Percentiles rank a stretch among this genome's conserved stretches.
phyloP scores from a whole-genome alignment of 306 rosid genomes.

The Trifolium subterraneum region DNA sequence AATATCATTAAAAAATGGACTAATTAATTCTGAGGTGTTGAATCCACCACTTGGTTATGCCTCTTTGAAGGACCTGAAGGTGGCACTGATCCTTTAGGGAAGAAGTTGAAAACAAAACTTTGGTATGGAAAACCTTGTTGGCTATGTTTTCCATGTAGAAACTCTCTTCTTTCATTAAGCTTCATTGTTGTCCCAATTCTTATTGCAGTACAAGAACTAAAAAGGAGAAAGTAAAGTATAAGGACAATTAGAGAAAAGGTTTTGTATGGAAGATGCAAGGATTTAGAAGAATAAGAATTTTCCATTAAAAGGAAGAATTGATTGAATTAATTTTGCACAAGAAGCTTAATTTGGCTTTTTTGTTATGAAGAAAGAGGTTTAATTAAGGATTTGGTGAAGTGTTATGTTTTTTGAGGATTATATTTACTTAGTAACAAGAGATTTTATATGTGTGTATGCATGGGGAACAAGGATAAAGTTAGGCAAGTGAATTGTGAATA shows the following conservation, averaged over 20 bases:
- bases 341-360: neutral
- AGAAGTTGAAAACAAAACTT: constrained; percentile 60
- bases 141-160: constrained; percentile 25
- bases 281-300: constrained; percentile 42
- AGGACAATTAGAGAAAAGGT: constrained; percentile 36
- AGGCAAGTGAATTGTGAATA: constrained; percentile 48
- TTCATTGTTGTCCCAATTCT: constrained; percentile 52
- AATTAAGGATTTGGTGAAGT: constrained; percentile 17
- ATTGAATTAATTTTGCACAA: neutral
- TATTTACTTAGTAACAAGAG: constrained; percentile 22
- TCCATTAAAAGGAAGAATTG: constrained; percentile 47
- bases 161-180: constrained; percentile 39
- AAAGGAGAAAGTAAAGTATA: constrained; percentile 42
- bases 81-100: constrained; percentile 76
- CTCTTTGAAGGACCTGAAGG: constrained; percentile 90
- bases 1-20: constrained; percentile 32
- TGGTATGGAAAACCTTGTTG: constrained; percentile 34
- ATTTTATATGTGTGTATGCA: constrained; percentile 55
- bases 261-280: constrained; percentile 39
- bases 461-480: constrained; percentile 49
- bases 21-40: constrained; percentile 57
- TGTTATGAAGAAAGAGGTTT: neutral
- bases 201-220: constrained; percentile 60
- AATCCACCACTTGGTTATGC: constrained; percentile 64
- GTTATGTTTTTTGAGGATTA: constrained; percentile 1